Conservation (phyloP, 1,139 yeast genomes). For the Geotrichum australiense region DNA sequence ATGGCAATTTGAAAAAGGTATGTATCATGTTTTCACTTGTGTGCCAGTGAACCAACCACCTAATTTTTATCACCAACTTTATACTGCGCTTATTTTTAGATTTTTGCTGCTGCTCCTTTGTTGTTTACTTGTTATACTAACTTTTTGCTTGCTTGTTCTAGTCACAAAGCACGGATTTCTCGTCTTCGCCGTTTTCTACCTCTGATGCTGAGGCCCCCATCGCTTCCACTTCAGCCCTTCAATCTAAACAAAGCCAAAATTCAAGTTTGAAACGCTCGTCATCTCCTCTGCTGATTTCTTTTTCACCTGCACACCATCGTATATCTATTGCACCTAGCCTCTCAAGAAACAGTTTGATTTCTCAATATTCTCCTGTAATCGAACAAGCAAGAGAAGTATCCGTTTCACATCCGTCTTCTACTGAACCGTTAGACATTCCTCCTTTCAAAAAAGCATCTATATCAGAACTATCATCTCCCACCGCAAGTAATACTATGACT, state of each 20-base stretch:
- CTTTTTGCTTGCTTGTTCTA: neutral
- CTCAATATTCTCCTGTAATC: conserved; percentile 21
- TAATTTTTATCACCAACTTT: neutral
- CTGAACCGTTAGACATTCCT: conserved; percentile 7
- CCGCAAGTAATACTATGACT: neutral
- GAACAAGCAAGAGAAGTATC: conserved; percentile 20
- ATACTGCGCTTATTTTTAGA: neutral
- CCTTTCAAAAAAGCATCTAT: conserved; percentile 13
- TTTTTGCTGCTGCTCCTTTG: neutral
- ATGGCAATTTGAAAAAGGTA: conserved; percentile 3
- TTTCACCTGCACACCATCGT: conserved; percentile 8
- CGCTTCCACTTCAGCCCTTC: neutral
- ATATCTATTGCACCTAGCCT: conserved; percentile 18
- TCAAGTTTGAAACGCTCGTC: conserved; percentile 4
- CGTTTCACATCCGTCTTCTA: conserved; percentile 6
- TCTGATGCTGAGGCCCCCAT: no score
- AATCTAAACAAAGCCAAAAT: conserved; percentile 1
- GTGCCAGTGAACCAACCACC: conserved; percentile 6
- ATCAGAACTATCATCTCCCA: conserved; percentile 6
- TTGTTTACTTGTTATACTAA: neutral
- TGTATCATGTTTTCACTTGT: neutral
- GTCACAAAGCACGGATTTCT: neutral
- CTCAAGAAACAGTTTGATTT: conserved; percentile 17
- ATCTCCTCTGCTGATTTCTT: conserved; percentile 4
- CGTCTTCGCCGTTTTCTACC: neutral